Conservation (phyloP, 257 asterid genomes). For the Cruciata laevipes region DNA sequence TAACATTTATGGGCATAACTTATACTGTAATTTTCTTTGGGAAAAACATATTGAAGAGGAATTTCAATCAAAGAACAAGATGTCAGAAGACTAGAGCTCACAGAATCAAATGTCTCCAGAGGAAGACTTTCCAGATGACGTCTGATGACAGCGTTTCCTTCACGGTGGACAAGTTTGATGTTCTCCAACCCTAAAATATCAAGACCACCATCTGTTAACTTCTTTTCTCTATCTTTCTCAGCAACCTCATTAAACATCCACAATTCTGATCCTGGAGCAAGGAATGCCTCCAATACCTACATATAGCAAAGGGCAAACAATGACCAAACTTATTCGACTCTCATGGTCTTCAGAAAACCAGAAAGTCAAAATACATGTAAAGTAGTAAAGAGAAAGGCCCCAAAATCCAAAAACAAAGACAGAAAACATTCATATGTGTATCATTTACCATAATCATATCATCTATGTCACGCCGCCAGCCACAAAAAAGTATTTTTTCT, state of each 20-base stretch:
- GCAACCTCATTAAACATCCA: conserved; percentile 97
- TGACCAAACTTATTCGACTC: conserved; percentile 1
- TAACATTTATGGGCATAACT: neutral
- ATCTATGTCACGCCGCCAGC: conserved; percentile 98
- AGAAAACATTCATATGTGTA: neutral
- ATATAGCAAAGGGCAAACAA: too few relatives aligned
- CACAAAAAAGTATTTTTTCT: conserved; percentile 82
- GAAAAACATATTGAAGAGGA: neutral
- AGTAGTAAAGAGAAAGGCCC: neutral
- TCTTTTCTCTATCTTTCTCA: conserved; percentile 66
- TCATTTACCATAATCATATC: conserved; percentile 86
- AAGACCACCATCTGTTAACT: conserved; percentile 89
- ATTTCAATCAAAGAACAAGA: conserved; percentile 1
- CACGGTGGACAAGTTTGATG: conserved; percentile 78
- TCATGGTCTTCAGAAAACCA: neutral
- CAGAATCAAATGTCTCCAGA: conserved; percentile 94
- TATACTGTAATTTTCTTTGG: neutral
- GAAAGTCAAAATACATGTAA: too few relatives aligned
- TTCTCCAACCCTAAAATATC: conserved; percentile 71
- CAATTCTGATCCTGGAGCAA: conserved; percentile 82
- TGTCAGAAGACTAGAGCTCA: conserved; percentile 36
- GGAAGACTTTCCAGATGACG: conserved; percentile 93
- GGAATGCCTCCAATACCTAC: conserved; percentile 82
- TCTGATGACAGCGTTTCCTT: conserved; percentile 90
- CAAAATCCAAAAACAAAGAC: conserved; percentile 1